Base-by-base conservation (phyloP, 768 basidiomycete species). In the Cystofilobasidium capitatum region DNA sequence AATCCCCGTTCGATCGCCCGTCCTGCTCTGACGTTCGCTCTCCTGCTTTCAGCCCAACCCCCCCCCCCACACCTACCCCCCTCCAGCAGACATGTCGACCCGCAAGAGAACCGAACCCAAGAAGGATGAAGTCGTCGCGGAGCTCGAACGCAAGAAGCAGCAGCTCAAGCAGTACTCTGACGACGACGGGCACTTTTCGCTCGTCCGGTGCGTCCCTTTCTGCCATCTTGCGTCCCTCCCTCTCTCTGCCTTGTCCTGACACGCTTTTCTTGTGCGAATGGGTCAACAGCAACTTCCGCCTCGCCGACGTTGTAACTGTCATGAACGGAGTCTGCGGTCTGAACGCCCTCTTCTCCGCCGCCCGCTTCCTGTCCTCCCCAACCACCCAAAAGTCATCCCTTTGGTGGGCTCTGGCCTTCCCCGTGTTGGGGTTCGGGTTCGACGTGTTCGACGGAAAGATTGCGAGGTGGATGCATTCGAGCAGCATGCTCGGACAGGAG, bases 261-360 rank as follows among this genome's bases (percentile, higher is more conserved):
- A 45, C n/a, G n/a, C n/a, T n/a, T n/a, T n/a, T 24, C 36, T 33
- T 42, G 16, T 29, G n/a, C 65, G 49, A 47, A 12, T 57, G n/a
- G 33, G 24, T n/a, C 39, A 5, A 42, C 69, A 96, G 96, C 73
- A 98, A 97, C 78, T 99, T 99, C 76, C 89, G 93, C 62, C 84
- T 98, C 33, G 96, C 96, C 71, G 96, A 99, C 80, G 83, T 96
- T 61, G 91, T 99, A 73, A 99, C 96, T 40, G 91, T 99, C 71
- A 92, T 93, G 87, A 99, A 99, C 76, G 96, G 96, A 54, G 88
- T 98, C 77, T 99, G 96, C 79, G 96, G 96, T 66, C 88, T 89
- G 22, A 87, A 94, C 73, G 97, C 92, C 33, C 84, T 99, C 75
- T 92, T 98, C 78, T 89, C 87, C 42, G 92, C 90, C 8, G 92